Evolutionary conservation across 768 basidiomycete species (phyloP), one percentile per base, ranked within the genome.

Genomic region (Vishniacozyma victoriae): DNA sequence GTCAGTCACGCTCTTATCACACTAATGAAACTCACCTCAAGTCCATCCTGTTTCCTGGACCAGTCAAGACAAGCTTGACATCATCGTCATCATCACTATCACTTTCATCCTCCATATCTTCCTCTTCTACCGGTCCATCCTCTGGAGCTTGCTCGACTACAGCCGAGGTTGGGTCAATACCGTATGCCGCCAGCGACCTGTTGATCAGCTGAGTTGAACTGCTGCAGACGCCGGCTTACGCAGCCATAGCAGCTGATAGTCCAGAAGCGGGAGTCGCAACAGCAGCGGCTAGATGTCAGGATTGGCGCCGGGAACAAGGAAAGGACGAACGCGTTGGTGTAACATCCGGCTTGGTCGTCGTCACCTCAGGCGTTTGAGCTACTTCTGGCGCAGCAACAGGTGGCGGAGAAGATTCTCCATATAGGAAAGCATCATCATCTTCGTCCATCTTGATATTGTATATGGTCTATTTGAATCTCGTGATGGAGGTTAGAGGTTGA

Each of bases 381-480:
- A 72, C 50, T 42, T 42, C 22, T 9, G 37, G 23, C 24, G 31
- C 19, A 27, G 18, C 18, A 5, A 38, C 48, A 4, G 22, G 20
- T 11, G 45, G 43, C 7, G 50, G 50, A n/a, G 57, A 47, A 3
- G 80, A 74, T 50, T 78, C 78, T 48, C 85, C 85, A 59, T 86
- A 87, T 54, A 86, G 73, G 67, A 84, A 86, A 20, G 85, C 84
- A 71, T 87, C 85, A 63, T 87, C 85, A 73, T 86, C 29, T 33
- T 33, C 85, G 67, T 86, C 84, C 29, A 68, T 52, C 36, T n/a
- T 33, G 29, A 33, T 33, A n/a, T n/a, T n/a, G n/a, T n/a, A n/a
- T n/a, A n/a, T n/a, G n/a, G n/a, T n/a, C n/a, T n/a, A n/a, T n/a
- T n/a, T n/a, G n/a, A n/a, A n/a, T n/a, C n/a, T n/a, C n/a, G n/a